Base-by-base conservation (phyloP, 2,329 filamentous ascomycete species). In the Ophiostoma ulmi region DNA sequence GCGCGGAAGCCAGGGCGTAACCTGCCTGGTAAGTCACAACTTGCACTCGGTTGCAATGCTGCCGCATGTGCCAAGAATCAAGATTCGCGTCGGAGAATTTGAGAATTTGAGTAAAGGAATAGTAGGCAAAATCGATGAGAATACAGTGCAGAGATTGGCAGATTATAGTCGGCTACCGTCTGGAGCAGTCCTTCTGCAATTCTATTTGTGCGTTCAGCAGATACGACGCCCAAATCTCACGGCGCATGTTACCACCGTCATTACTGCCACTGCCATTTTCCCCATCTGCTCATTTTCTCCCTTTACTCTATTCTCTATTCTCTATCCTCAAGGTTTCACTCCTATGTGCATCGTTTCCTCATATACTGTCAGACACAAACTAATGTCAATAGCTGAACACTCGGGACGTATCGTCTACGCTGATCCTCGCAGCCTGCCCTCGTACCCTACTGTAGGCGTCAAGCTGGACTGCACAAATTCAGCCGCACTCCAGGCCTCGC, bases 341-440 rank as follows among this genome's bases (percentile, higher is more conserved):
- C 11, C n/a, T 20, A n/a, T n/a, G 5, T 20, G 7, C 17, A 20
- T 17, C 44, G 5, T 20, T 20, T n/a, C 17, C 17, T n/a, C 5
- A 5, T 8, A 58, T 48, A 17, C 17, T 10, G 10, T 11, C 14
- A 20, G 5, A 31, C 31, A 64, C 61, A 63, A 36, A 17, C 35
- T 65, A 22, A 39, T 36, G 17, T 35, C 8, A 10, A 39, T 5
- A 65, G 65, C 65, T 69, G 70, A 70, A 31, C 35, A 35, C 7
- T 70, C 72, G 52, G 83, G 82, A 65, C 81, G 81, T 69, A 81
- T 93, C 72, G 90, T 88, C 78, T 91, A 93, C 82, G 91, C 91
- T 72, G 85, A 87, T 76, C 87, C 91, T 63, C 84, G 88, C 76
- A 88, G 91, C 75, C 85, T 95, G 31, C 92, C 92, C 52, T 91